Evolutionary conservation across 2,329 filamentous ascomycete genomes (phyloP).

Genomic region (Xylariaceae sp.): DNA sequence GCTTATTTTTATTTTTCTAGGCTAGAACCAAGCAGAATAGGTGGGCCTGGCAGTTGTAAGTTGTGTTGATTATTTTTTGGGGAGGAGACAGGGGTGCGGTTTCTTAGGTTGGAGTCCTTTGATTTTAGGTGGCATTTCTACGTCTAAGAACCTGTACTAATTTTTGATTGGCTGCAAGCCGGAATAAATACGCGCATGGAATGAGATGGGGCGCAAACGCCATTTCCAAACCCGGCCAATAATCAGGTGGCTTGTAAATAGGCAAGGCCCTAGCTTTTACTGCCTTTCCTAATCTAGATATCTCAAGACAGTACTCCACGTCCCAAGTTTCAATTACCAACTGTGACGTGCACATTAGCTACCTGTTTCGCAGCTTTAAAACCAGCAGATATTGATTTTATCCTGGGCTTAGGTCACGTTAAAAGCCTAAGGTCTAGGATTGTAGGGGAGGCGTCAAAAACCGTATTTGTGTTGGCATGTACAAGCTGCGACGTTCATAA

Average conservation of each 20-base stretch:
- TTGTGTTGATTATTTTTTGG: slow-evolving; percentile 36
- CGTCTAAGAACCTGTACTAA: slow-evolving; percentile 24
- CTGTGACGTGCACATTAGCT: no score
- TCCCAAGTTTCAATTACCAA: no score
- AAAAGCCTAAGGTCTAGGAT: no score
- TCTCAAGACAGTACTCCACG: background rate
- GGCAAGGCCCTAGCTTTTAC: background rate
- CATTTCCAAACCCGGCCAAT: slow-evolving; percentile 11
- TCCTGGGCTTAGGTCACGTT: no score
- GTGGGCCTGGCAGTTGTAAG: slow-evolving; percentile 33
- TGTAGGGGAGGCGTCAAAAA: no score
- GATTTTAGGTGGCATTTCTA: slow-evolving; percentile 41
- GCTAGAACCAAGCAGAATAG: background rate
- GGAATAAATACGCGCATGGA: slow-evolving; percentile 14
- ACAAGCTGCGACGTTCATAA: no score
- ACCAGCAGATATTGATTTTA: no score
- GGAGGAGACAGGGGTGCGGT: slow-evolving; percentile 43
- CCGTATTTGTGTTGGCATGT: no score
- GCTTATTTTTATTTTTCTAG: background rate
- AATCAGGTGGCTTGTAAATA: no score
- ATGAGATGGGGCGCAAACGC: slow-evolving; percentile 1
- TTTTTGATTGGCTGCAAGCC: slow-evolving; percentile 41
- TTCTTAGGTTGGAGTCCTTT: slow-evolving; percentile 35
- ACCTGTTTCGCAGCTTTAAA: no score
- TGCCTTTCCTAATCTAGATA: slow-evolving; percentile 2